These are phyloP conservation scores for Zymoseptoria ardabiliae DNA, from an alignment of 2,329 filamentous ascomycete genomes.

Conservation along the genomic window DNA sequence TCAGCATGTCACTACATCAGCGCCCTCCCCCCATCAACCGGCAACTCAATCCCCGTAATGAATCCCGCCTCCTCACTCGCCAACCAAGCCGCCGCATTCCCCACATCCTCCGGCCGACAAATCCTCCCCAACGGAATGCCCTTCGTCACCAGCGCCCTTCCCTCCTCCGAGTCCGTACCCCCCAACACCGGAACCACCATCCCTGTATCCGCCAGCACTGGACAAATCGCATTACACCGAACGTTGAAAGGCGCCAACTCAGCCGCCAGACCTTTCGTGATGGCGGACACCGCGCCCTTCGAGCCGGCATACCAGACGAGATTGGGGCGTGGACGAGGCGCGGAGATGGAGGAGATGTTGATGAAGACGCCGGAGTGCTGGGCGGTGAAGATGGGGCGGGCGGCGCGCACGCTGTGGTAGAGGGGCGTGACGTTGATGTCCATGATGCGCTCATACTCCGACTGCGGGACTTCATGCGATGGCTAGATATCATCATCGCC, in stretches of 20 bases:
- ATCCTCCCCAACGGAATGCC: constrained; percentile 24
- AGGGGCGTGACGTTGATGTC: constrained; percentile 28
- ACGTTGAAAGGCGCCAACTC: constrained; percentile 21
- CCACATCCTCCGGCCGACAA: constrained; percentile 21
- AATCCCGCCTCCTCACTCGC: constrained; percentile 25
- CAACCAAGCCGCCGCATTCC: constrained; percentile 21
- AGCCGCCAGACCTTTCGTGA: constrained; percentile 21
- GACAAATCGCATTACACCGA: constrained; percentile 23
- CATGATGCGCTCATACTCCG: constrained; percentile 29
- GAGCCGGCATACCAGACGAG: constrained; percentile 26
- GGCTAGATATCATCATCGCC: constrained; percentile 14
- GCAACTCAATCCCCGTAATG: constrained; percentile 23
- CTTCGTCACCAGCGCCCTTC: constrained; percentile 15
- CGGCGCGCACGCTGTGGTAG: constrained; percentile 25
- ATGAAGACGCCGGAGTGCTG: constrained; percentile 21
- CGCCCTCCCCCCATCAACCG: constrained; percentile 25
- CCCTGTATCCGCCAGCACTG: constrained; percentile 24
- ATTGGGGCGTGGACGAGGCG: constrained; percentile 20
- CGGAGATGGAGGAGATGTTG: constrained; percentile 25
- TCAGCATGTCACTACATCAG: no score
- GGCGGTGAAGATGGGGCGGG: constrained; percentile 27
- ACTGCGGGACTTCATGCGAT: constrained; percentile 21
- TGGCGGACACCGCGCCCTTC: constrained; percentile 23
- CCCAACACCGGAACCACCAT: constrained; percentile 23
- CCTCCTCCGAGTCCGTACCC: constrained; percentile 15